Evolutionary conservation across 306 rosid species (phyloP).

Genomic region (Vigna hirtella): DNA sequence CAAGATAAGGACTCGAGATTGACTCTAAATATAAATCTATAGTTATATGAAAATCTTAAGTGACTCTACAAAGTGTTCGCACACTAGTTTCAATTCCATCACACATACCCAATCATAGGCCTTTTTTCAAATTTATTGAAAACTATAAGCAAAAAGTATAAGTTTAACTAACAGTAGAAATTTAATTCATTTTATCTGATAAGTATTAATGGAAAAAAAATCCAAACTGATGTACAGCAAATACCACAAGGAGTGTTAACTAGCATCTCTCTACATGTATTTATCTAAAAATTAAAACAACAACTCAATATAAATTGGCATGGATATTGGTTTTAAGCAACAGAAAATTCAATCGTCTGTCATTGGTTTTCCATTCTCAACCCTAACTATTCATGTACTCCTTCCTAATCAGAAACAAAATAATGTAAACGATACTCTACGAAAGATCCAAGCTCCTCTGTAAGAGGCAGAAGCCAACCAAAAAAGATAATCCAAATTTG

Average conservation of each 20-base stretch:
- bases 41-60: background rate
- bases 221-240: background rate
- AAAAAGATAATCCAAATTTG: background rate
- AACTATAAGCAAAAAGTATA: background rate
- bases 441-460: background rate
- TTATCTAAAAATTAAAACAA: background rate
- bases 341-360: background rate
- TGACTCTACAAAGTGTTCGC: background rate
- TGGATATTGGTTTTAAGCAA: constrained; percentile 11
- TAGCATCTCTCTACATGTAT: constrained; percentile 1
- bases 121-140: background rate
- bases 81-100: background rate
- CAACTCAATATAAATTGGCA: constrained; percentile 8
- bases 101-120: background rate
- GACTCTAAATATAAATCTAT: background rate
- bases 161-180: background rate
- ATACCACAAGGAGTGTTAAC: background rate
- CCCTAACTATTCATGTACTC: background rate
- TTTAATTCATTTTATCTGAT: background rate
- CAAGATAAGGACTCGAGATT: background rate
- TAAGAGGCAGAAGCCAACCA: background rate
- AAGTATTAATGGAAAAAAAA: too few relatives aligned
- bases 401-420: constrained; percentile 2
- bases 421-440: background rate
- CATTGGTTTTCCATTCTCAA: background rate